Conservation (phyloP, 2,329 filamentous ascomycete genomes). For the Ophiostoma piceae region DNA sequence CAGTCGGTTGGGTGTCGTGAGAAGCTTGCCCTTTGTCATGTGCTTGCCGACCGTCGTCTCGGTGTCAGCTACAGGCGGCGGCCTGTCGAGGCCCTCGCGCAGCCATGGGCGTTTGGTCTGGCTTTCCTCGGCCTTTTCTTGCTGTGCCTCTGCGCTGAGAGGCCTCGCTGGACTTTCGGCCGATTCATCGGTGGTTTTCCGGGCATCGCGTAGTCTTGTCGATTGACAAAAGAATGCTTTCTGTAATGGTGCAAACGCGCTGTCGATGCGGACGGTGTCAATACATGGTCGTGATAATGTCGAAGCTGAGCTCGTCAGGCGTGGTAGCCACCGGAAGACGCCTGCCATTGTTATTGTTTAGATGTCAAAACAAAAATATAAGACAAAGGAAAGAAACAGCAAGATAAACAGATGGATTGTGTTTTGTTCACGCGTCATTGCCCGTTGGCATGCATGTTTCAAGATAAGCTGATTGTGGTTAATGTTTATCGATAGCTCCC, state of each 20-base stretch:
- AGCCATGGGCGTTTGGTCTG: not conserved
- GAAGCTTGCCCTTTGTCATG: slow-evolving; percentile 56
- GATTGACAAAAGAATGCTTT: not conserved
- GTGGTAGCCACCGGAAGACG: slow-evolving; percentile 7
- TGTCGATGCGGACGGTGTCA: not conserved
- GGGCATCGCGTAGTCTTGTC: not conserved
- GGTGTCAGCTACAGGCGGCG: not conserved
- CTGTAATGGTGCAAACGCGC: not conserved
- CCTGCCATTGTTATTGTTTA: not conserved
- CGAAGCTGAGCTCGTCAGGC: not conserved
- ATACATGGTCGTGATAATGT: not conserved
- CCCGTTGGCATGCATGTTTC: not conserved
- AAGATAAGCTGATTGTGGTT: not conserved
- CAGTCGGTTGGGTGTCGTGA: slow-evolving; percentile 74
- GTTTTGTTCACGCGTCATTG: not conserved
- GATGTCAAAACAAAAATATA: not conserved
- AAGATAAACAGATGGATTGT: not conserved
- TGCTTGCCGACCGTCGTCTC: not conserved
- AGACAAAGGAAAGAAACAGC: not conserved
- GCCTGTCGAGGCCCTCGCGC: not conserved
- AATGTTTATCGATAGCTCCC: not conserved
- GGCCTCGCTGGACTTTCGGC: not conserved
- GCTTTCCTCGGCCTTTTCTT: not conserved
- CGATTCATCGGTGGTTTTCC: not conserved
- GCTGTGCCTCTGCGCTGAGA: not conserved